Conservation (phyloP, 495 filamentous ascomycete species). For the Letharia columbiana region DNA sequence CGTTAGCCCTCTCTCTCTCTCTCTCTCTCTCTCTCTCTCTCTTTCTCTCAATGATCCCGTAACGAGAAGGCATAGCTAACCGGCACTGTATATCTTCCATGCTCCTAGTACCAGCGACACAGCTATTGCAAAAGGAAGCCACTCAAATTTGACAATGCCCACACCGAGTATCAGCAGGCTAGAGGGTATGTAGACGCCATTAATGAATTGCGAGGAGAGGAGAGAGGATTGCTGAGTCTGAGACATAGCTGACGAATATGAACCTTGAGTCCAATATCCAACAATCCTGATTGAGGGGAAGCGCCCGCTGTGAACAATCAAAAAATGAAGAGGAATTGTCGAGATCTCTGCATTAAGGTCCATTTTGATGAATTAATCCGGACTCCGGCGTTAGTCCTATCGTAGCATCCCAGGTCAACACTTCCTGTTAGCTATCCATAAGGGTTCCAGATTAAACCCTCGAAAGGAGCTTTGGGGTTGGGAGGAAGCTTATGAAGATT, state of each 20-base stretch:
- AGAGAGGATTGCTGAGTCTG: slow-evolving; percentile 29
- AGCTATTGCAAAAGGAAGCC: slow-evolving; percentile 60
- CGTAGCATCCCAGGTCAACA: slow-evolving; percentile 1
- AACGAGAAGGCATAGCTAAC: slow-evolving; percentile 36
- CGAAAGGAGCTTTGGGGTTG: too few relatives aligned
- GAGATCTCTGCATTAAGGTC: background rate
- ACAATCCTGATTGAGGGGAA: background rate
- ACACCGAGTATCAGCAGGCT: slow-evolving; percentile 68
- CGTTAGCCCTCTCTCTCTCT: slow-evolving; percentile 19
- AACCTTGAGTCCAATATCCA: background rate
- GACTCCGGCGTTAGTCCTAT: slow-evolving; percentile 1
- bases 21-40: slow-evolving; percentile 24
- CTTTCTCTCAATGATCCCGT: slow-evolving; percentile 23
- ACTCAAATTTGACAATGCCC: slow-evolving; percentile 70
- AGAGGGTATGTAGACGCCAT: slow-evolving; percentile 79
- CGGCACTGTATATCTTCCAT: slow-evolving; percentile 52
- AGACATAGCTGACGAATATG: slow-evolving; percentile 20
- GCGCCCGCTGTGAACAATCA: background rate
- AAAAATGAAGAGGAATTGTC: too few relatives aligned
- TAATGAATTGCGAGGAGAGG: slow-evolving; percentile 48
- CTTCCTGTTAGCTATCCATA: background rate
- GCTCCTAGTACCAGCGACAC: slow-evolving; percentile 45
- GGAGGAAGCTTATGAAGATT: background rate
- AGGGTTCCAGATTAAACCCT: too few relatives aligned
- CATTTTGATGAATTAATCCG: background rate